Base-by-base conservation (phyloP, 352 stramenopile species). In the Phytophthora sansomeana region DNA sequence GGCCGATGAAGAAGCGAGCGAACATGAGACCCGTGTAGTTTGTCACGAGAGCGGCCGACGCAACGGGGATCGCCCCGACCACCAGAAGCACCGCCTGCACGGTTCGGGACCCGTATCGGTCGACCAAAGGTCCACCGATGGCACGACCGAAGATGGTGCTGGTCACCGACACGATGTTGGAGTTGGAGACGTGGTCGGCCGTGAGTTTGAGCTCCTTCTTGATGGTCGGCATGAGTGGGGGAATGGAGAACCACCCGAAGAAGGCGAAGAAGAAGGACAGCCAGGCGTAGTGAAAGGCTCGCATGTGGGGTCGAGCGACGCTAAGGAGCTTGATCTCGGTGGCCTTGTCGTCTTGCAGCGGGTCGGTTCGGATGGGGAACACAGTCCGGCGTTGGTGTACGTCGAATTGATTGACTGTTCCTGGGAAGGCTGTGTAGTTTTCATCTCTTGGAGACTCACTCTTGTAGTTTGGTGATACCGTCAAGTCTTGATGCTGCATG, bases 221-320 rank as follows among this genome's bases (percentile, higher is more conserved):
- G 67, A 98, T 96, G 46, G 96, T 95, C 2, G 89, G 81, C 53
- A 98, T 86, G 44, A 99, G 83, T 29, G 96, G 96, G 28, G 94
- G 92, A 72, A 98, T 97, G 43, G 90, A 87, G 73, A 98, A 98
- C 92, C 94, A 98, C 48, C 95, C 91, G 64, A 98, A 93, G 81
- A 98, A 98, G 51, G 95, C 94, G 46, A 95, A 87, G 80, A 98
- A 98, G 81, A 98, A 98, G 38, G 78, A 93, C 13, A 98, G 67
- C 93, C 93, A 98, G 16, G 90, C 72, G 69, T 83, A 92, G 80
- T 98, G 94, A 77, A 98, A 98, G 21, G 92, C 90, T 47, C 94
- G 87, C 93, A 98, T 98, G 75, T 98, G 95, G 0, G 96, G 95
- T 13, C 69, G 49, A 13, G 48, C 36, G 1, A 65, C 52, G 30